Evolutionary conservation across 2,329 filamentous ascomycete species (phyloP), one percentile per base, ranked within the genome.

Genomic region (Pseudocercospora ulei): DNA sequence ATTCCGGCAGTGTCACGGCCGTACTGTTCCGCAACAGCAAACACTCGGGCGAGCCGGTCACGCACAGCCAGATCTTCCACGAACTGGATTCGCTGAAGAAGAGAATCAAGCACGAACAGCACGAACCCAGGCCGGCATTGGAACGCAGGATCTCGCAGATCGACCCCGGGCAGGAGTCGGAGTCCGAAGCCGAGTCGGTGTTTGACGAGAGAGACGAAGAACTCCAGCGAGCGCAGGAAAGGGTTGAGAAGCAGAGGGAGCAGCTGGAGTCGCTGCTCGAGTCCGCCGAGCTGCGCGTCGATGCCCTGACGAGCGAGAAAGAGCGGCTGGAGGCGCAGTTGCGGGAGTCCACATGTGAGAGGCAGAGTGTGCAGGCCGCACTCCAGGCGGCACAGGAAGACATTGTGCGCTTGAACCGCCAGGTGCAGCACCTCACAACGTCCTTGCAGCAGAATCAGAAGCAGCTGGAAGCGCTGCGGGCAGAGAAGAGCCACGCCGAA

Each of bases 241-340:
- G 54, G 44, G 41, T 50, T 26, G 51, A 48, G 28, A 50, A 47
- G 38, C 49, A 46, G 28, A 38, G 38, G 9, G 42, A 51, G 36
- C 47, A 47, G 33, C 46, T 52, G 39, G 49, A 54, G 41, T 50
- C 54, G 41, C 54, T 56, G 50, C 29, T 62, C n/a, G 57, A 57
- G 39, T 47, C 47, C 14, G 59, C 59, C 5, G 59, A 62, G 42
- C 41, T 38, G 13, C 47, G 55, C n/a, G 53, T 61, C 8, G 59
- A 62, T 41, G 35, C 44, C 17, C 39, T 58, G 23, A 51, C 53
- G 16, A 48, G 43, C 7, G 56, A 59, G 40, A 60, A 58, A 35
- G 55, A 58, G 23, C 39, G 25, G 3, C 41, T 60, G 36, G 29
- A 38, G 12, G 24, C 14, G 28, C 11, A 38, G 18, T 5, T 24